A percentile compares a stretch with the other conserved stretches of the same genome.
Conservation (phyloP, 139 green algal species). For the Auxenochlorella pyrenoidosa region DNA sequence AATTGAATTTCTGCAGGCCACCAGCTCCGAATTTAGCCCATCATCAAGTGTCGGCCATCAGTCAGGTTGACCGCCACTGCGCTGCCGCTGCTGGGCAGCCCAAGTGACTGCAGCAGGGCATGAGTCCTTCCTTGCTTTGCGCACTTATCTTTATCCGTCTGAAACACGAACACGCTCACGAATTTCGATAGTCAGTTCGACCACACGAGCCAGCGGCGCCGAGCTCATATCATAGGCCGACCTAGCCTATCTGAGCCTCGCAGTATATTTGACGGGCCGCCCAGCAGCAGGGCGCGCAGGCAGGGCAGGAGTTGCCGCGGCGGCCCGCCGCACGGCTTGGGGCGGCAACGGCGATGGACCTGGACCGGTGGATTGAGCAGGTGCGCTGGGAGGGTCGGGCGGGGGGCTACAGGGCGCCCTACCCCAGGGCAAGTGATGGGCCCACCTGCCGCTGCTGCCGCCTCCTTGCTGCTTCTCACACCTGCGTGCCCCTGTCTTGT, state of each 20-base stretch:
- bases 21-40: too few species aligned
- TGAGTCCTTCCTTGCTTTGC: too few species aligned
- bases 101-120: too few species aligned
- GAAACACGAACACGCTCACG: too few species aligned
- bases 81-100: too few species aligned
- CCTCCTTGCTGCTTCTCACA: not conserved
- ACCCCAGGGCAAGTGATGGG: not conserved
- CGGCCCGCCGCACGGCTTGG: not conserved
- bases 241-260: not conserved
- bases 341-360: conserved; percentile 11
- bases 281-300: not conserved
- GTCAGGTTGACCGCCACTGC: too few species aligned
- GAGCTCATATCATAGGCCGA: not conserved
- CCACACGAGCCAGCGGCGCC: not conserved
- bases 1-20: too few species aligned
- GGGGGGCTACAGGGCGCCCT: not conserved
- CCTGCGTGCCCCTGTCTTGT: not conserved
- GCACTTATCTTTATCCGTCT: too few species aligned
- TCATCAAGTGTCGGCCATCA: too few species aligned
- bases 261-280: too few species aligned
- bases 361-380: conserved; percentile 94
- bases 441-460: not conserved
- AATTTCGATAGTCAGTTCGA: not conserved
- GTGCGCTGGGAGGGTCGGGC: not conserved
- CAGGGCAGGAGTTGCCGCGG: too few species aligned